Base-by-base conservation (phyloP, 1,139 yeast genomes). In the Pichia terricola region DNA sequence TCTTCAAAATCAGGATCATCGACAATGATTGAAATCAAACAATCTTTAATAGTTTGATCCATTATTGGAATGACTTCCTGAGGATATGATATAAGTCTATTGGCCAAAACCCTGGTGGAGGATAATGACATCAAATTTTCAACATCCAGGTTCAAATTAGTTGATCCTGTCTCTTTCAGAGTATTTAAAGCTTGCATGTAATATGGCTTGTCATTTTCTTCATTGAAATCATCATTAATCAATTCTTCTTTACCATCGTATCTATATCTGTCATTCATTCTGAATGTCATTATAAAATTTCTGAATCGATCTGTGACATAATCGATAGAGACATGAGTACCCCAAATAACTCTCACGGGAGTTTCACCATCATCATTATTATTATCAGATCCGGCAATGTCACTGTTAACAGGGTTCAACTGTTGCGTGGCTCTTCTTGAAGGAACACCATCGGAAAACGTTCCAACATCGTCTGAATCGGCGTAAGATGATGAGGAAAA, bases 1-100 rank as follows among this genome's bases (percentile, higher is more conserved):
- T 53, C 53, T 34, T 62, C 60, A 35, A 61, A 63, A 4, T 67
- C 63, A 43, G 72, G 69, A 49, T 69, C 68, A 51, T 85, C 89
- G 47, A 81, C 69, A 26, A 82, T 82, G 25, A 88, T 63, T 6
- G 89, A 82, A 31, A 87, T 81, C 78, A 91, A 78, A 55, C 91
- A 83, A 61, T 91, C 96, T 60, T 88, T 89, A 46, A 89, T 75
- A 3, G 95, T 81, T 59, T 88, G 96, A 71, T 91, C 99, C 96
- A 91, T 88, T 54, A 91, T 86, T 7, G 98, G 97, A 45, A 91
- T 81, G 38, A 91, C 86, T 70, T 91, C 99, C 62, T 89, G 96
- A 0, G 99, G 99, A 60, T 89, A 91, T 58, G 86, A 85, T 53
- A 87, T 74, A 52, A 91, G 69, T 63, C 89, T 96, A 58, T 84